A percentile compares a stretch with the other conserved stretches of the same genome.
Conservation (phyloP, 2,329 filamentous ascomycete genomes). For the Mollisia scopiformis region DNA sequence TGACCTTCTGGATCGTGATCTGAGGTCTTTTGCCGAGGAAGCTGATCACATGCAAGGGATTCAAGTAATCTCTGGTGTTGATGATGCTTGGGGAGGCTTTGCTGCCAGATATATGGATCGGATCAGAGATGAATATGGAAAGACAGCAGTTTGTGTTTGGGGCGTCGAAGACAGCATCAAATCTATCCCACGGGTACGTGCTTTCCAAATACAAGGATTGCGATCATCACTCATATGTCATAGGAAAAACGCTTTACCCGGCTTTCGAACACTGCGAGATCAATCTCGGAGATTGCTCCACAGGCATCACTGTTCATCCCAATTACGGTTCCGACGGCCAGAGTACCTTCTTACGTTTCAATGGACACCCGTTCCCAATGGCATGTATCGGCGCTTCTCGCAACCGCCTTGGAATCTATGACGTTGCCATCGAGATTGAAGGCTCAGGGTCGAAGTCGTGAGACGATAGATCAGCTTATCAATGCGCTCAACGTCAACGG, state of each 20-base stretch:
- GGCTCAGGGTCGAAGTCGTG: constrained; percentile 42
- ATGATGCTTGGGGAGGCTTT: constrained; percentile 85
- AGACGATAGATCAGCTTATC: constrained; percentile 63
- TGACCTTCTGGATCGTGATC: constrained; percentile 87
- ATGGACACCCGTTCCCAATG: constrained; percentile 70
- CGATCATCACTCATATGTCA: neutral
- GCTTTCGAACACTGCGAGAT: constrained; percentile 74
- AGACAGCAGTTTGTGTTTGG: constrained; percentile 86
- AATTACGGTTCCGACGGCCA: constrained; percentile 62
- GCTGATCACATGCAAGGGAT: constrained; percentile 90
- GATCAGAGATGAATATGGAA: constrained; percentile 88
- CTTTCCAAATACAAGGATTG: neutral
- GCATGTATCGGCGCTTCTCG: constrained; percentile 79
- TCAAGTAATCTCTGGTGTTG: constrained; percentile 72
- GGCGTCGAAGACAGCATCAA: constrained; percentile 68
- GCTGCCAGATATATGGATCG: constrained; percentile 73
- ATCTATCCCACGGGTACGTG: constrained; percentile 55
- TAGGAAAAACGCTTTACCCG: constrained; percentile 66
- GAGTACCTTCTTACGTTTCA: constrained; percentile 58
- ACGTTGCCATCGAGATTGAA: constrained; percentile 76
- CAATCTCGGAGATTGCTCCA: constrained; percentile 68
- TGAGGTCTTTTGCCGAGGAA: constrained; percentile 87
- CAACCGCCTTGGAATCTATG: constrained; percentile 76
- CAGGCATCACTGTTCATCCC: constrained; percentile 81
- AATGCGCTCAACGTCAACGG: constrained; percentile 73